Conservation (phyloP, 108 stramenopile genomes). For the Cyclotella choctawhatcheeana region DNA sequence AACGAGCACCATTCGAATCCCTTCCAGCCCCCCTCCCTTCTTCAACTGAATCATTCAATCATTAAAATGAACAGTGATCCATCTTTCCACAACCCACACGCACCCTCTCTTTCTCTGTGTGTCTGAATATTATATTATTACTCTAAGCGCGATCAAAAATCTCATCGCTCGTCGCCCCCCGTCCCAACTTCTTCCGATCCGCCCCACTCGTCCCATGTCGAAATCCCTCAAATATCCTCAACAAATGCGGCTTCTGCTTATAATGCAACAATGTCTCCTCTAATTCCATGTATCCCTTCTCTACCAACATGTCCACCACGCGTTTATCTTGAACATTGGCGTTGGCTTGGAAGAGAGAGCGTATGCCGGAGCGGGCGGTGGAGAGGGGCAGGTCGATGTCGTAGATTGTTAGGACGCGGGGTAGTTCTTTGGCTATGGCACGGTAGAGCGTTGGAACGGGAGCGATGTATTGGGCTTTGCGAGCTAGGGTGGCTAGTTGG, state of each 20-base stretch:
- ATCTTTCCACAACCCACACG: too few relatives aligned
- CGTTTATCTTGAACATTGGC: conserved; percentile 77
- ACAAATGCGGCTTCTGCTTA: conserved; percentile 89
- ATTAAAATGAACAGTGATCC: too few relatives aligned
- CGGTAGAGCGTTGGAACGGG: conserved; percentile 67
- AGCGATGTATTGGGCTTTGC: conserved; percentile 50
- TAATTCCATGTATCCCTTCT: conserved; percentile 89
- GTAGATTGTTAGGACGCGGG: conserved; percentile 89
- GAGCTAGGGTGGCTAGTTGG: conserved; percentile 66
- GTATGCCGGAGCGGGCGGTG: conserved; percentile 69
- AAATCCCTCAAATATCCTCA: conserved; percentile 80
- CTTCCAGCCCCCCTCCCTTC: too few relatives aligned
- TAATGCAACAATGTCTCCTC: conserved; percentile 92
- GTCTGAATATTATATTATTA: too few relatives aligned
- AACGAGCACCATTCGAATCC: too few relatives aligned
- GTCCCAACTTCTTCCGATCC: conserved; percentile 70
- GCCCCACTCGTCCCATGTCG: conserved; percentile 62
- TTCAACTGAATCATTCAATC: too few relatives aligned
- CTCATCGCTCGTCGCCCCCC: conserved; percentile 63
- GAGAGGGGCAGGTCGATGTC: conserved; percentile 86
- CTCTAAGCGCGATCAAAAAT: conserved; percentile 59
- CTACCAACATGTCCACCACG: conserved; percentile 85
- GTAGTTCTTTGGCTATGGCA: conserved; percentile 79
- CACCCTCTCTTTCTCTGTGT: too few relatives aligned
- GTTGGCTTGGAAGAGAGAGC: conserved; percentile 73